Evolutionary conservation across 441 rosid species (phyloP).

Genomic region (Gossypium schwendimanii): DNA sequence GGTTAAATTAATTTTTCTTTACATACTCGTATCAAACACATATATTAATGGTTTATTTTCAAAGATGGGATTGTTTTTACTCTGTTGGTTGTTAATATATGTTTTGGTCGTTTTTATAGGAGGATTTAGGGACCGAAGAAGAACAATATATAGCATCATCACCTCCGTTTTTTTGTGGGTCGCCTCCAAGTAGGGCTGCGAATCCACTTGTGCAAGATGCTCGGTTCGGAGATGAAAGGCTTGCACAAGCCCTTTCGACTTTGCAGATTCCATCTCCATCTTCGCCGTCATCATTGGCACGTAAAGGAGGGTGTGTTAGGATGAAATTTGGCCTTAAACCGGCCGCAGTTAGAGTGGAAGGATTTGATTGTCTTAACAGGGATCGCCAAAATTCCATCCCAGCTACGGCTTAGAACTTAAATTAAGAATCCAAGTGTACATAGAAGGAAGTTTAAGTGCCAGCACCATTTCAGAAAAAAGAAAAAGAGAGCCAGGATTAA

Average conservation of each 20-base stretch:
- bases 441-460: slow-evolving; percentile 35
- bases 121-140: slow-evolving; percentile 44
- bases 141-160: slow-evolving; percentile 41
- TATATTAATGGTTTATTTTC: not conserved
- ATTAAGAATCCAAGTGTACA: slow-evolving; percentile 42
- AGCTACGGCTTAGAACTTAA: slow-evolving; percentile 69
- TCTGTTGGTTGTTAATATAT: not conserved
- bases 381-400: slow-evolving; percentile 80
- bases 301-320: slow-evolving; percentile 50
- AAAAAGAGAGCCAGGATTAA: slow-evolving; percentile 1
- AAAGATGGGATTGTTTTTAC: not conserved
- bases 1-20: too few species aligned
- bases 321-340: slow-evolving; percentile 72
- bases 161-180: slow-evolving; percentile 70
- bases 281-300: slow-evolving; percentile 24
- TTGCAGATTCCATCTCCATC: slow-evolving; percentile 36
- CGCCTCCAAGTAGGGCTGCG: slow-evolving; percentile 72
- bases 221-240: slow-evolving; percentile 56
- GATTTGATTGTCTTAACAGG: slow-evolving; percentile 92
- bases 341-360: slow-evolving; percentile 93
- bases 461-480: slow-evolving; percentile 8
- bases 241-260: slow-evolving; percentile 22
- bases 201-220: slow-evolving; percentile 79
- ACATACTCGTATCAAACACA: too few species aligned
- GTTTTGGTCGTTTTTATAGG: slow-evolving; percentile 30